These are phyloP conservation scores for Zizania palustris DNA, from an alignment of 202 grass and related monocot genomes.

Conservation along the genomic window DNA sequence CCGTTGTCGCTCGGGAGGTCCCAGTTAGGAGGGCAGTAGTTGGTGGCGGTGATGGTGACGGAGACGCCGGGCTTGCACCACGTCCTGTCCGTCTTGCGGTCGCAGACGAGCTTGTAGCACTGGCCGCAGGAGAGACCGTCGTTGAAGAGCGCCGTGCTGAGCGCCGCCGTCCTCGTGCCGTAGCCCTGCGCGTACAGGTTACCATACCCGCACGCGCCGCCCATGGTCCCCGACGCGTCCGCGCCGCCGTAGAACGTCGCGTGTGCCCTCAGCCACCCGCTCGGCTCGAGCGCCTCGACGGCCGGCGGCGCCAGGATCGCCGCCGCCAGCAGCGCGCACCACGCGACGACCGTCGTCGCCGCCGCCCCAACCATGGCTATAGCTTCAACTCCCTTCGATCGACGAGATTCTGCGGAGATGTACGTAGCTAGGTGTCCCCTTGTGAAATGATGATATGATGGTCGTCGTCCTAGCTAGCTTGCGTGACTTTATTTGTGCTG, in stretches of 20 bases:
- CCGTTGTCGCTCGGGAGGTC: conserved; percentile 36
- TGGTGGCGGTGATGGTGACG: conserved; percentile 55
- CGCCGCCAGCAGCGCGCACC: not conserved
- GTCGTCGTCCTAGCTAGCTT: no score
- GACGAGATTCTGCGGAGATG: not conserved
- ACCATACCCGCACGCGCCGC: conserved; percentile 61
- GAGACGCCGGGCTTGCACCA: conserved; percentile 54
- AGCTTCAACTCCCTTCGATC: not conserved
- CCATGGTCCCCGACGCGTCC: conserved; percentile 69
- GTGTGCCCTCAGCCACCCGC: conserved; percentile 32
- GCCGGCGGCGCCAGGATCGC: not conserved
- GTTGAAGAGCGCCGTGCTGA: conserved; percentile 68
- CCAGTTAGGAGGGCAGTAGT: conserved; percentile 66
- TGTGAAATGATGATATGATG: not conserved
- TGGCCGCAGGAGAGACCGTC: conserved; percentile 54
- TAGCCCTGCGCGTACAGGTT: conserved; percentile 55
- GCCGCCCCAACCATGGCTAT: conserved; percentile 12
- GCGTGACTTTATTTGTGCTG: no score
- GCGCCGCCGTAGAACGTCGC: conserved; percentile 66
- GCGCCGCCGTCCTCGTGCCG: conserved; percentile 57
- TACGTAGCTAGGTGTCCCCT: not conserved
- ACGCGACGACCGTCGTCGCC: not conserved
- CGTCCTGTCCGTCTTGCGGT: conserved; percentile 27
- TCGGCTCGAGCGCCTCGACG: conserved; percentile 12
- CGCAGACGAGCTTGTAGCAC: conserved; percentile 68